Conservation (phyloP, 441 rosid genomes). For the Pelargonium australe region DNA sequence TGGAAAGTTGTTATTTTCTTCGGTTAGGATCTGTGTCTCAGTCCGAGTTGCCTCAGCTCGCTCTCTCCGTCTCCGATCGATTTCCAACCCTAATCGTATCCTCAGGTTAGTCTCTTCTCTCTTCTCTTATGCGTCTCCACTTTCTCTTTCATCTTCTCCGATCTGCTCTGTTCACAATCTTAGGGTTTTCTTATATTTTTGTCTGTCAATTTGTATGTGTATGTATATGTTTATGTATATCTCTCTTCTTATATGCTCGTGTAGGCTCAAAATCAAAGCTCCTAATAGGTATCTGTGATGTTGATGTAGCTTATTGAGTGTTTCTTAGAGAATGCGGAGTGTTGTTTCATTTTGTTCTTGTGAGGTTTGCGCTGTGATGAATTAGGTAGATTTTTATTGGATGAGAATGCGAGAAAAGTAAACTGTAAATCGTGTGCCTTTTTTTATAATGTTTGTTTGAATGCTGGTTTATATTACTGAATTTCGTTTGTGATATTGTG, state of each 20-base stretch:
- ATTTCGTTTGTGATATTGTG: background rate
- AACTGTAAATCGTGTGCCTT: background rate
- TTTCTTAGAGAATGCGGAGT: background rate
- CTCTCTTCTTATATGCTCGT: too few species aligned
- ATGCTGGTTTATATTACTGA: background rate
- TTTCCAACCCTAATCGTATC: background rate
- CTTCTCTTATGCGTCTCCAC: too few species aligned
- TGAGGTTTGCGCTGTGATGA: background rate
- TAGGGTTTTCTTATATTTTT: background rate
- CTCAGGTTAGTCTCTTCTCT: background rate
- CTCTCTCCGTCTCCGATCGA: background rate
- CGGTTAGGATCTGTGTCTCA: background rate
- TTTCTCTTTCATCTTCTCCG: background rate
- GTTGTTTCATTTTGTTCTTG: background rate
- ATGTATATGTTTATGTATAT: too few species aligned
- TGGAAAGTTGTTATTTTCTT: background rate
- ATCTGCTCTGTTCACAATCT: background rate
- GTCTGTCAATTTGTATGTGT: background rate
- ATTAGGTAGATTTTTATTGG: background rate
- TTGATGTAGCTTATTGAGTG: slow-evolving; percentile 1
- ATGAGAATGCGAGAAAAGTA: background rate
- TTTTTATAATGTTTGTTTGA: background rate
- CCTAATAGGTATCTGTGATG: background rate
- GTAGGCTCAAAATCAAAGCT: background rate
- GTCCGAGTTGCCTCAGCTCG: background rate